Conservation (phyloP, 331 rosid genomes). For the Telfairia occidentalis region DNA sequence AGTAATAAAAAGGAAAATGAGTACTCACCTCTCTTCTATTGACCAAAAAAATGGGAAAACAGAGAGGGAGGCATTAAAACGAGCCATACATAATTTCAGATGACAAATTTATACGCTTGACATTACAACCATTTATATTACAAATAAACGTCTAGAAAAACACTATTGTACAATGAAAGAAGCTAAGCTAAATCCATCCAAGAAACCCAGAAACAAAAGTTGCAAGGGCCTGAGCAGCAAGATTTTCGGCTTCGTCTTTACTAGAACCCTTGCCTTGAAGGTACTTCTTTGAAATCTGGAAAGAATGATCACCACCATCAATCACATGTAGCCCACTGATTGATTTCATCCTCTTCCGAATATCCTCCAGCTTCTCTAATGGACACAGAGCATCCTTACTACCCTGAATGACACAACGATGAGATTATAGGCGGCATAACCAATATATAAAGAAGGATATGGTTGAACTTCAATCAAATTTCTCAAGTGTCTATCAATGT, state of each 20-base stretch:
- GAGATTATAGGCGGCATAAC: background rate
- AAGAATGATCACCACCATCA: conserved; percentile 87
- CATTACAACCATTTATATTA: conserved; percentile 1
- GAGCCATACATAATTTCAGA: background rate
- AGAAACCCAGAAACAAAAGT: conserved; percentile 32
- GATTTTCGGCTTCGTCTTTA: conserved; percentile 59
- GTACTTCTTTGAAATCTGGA: conserved; percentile 76
- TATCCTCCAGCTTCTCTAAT: conserved; percentile 54
- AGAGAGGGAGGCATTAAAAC: background rate
- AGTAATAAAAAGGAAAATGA: background rate
- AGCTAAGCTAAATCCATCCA: conserved; percentile 15
- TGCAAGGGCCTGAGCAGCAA: conserved; percentile 43
- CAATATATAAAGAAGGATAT: too few species aligned
- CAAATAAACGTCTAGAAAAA: background rate
- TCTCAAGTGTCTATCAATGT: background rate
- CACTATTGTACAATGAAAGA: background rate
- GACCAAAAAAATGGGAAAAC: background rate
- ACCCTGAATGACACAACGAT: conserved; percentile 38
- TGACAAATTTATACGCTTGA: background rate
- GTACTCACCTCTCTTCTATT: background rate
- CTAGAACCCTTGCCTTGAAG: conserved; percentile 47
- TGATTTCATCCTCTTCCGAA: conserved; percentile 59
- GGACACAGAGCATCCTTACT: conserved; percentile 73
- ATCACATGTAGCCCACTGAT: conserved; percentile 50
- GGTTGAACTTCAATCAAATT: background rate